These are phyloP conservation scores for Pelargonium myrrhifolium DNA, from an alignment of 441 rosid genomes.

Conservation along the genomic window DNA sequence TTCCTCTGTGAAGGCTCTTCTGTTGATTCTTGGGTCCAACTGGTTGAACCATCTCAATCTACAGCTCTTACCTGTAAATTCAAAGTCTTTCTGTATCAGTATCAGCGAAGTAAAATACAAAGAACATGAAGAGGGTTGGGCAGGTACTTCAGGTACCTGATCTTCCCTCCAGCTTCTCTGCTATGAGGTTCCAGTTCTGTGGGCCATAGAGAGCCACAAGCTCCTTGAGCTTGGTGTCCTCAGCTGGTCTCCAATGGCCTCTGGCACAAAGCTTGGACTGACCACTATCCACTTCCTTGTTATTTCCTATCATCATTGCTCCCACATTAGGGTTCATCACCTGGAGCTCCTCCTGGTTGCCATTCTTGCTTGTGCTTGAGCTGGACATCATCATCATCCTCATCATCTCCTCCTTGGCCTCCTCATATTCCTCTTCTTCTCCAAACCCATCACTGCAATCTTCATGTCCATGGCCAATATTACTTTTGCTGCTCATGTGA, in stretches of 20 bases:
- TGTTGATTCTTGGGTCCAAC: slow-evolving; percentile 76
- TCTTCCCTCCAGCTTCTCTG: slow-evolving; percentile 74
- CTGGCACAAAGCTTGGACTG: slow-evolving; percentile 52
- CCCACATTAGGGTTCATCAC: too few relatives aligned
- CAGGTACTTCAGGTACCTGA: slow-evolving; percentile 49
- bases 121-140: slow-evolving; percentile 6
- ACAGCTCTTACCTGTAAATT: slow-evolving; percentile 63
- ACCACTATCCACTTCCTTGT: background rate
- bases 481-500: too few relatives aligned
- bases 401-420: background rate
- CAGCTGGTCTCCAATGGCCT: slow-evolving; percentile 85
- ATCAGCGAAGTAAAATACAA: background rate
- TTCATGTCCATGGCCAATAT: background rate
- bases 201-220: slow-evolving; percentile 76
- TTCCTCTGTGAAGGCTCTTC: slow-evolving; percentile 67
- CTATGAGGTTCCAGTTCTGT: slow-evolving; percentile 87
- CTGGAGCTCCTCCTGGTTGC: background rate
- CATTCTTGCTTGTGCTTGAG: slow-evolving; percentile 2
- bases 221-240: slow-evolving; percentile 71
- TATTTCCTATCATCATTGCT: background rate
- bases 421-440: slow-evolving; percentile 9
- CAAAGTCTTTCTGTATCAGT: too few relatives aligned
- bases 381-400: background rate
- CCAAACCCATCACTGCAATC: slow-evolving; percentile 33
- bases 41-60: slow-evolving; percentile 85